Base-by-base conservation (phyloP, 352 stramenopile genomes). In the Phytophthora agathidicida region DNA sequence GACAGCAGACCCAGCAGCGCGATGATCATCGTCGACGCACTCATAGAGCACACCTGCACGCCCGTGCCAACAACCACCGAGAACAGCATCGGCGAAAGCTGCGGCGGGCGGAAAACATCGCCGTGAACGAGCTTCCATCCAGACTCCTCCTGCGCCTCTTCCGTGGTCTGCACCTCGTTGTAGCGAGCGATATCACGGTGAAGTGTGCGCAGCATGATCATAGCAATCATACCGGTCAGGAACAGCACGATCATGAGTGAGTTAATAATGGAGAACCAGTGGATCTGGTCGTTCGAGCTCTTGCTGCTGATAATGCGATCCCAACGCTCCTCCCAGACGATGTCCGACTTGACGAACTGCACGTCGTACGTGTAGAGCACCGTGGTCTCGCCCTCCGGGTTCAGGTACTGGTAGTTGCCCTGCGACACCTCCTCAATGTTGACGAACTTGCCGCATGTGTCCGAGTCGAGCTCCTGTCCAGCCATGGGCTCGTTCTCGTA, bases 211-310 rank as follows among this genome's bases (percentile, higher is more conserved):
- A 99, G 81, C 93, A 99, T 98, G 77, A 99, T 99, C 80, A 99
- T 99, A 22, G 94, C 97, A 37, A 99, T 98, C 65, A 99, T 98
- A 55, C 96, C 97, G 6, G 96, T 99, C 39, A 99, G 86, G 80
- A 99, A 99, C 7, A 99, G 77, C 35, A 99, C 97, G 69, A 99
- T 99, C 96, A 99, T 99, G 49, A 99, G 88, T 45, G 94, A 99
- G 82, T 99, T 99, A 61, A 99, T 96, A 76, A 99, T 99, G 56
- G 95, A 97, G 80, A 99, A 99, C 82, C 98, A 99, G 72, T 99
- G 98, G 67, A 99, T 99, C 82, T 99, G 97, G 66, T 99, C 96
- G 71, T 99, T 98, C 33, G 95, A 90, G 73, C 79, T 89, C 73
- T 96, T 94, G 57, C 73, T 93, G 68, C 91, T 95, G 69, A 99